Evolutionary conservation across 306 rosid species (phyloP), one percentile per base, ranked within the genome.

Genomic region (Vicia faba): DNA sequence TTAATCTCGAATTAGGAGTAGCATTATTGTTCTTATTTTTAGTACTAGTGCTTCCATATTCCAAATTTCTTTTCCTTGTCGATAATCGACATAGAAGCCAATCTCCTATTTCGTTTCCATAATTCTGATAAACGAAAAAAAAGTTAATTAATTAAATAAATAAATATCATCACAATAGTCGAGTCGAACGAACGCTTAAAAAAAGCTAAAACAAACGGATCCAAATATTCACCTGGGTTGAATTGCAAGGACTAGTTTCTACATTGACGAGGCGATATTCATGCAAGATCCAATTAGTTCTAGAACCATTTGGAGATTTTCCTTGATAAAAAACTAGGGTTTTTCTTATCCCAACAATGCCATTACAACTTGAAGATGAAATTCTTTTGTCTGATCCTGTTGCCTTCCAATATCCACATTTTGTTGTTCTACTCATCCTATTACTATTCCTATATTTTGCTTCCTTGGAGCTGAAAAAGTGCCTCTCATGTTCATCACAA

Each of bases 391-490:
- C 97, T 7, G 87, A 63, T 0, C 98, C 97, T 1, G 87, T 85
- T 15, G 90, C 84, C 48, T 93, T 93, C 98, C 98, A 93, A 74
- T 84, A 88, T 0, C 98, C 98, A 50, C 91, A 82, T 56, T 56
- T 80, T n/a, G 96, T 87, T 38, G 73, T 81, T 65, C 96, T 31
- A 45, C 85, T 91, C 71, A 80, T 84, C 45, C 89, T 80, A 43
- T 75, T 82, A 9, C 92, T 85, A 73, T 83, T 87, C 53, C 81
- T 53, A 75, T 82, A 77, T 65, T 83, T 84, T 0, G 77, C 72
- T 81, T 86, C 95, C 78, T 87, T 87, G 7, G 61, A 60, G 69
- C 87, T 82, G 83, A 88, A 93, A 29, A 88, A 86, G 66, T 88
- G 88, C 75, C 75, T 89, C 70, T 89, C 96, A 70, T 83, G 77